Conservation (phyloP, 352 stramenopile species). For the Pythium brachiatum region DNA sequence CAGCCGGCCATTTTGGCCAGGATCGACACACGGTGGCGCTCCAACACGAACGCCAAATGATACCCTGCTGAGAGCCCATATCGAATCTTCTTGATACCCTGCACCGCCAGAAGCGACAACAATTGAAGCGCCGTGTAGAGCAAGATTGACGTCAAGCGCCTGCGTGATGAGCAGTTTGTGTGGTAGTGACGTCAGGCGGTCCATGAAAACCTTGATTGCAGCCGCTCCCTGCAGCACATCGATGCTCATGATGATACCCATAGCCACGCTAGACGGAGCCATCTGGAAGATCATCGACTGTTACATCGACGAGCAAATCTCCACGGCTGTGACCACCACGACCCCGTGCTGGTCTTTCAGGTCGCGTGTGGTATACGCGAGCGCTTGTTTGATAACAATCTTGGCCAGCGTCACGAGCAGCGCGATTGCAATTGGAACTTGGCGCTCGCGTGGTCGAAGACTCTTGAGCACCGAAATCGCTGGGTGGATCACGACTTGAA, state of each 20-base stretch:
- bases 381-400: no score
- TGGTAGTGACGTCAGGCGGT: neutral
- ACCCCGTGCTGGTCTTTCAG: no score
- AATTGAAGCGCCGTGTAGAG: constrained; percentile 9
- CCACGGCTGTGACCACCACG: no score
- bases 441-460: neutral
- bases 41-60: constrained; percentile 15
- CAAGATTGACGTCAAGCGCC: neutral
- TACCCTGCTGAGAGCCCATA: constrained; percentile 11
- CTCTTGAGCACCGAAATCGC: neutral
- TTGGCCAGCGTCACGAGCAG: no score
- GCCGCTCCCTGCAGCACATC: no score
- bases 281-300: no score
- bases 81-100: constrained; percentile 12
- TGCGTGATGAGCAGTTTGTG: neutral
- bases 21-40: constrained; percentile 10
- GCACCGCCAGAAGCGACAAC: constrained; percentile 5
- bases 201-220: neutral
- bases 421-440: neutral
- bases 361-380: no score
- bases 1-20: constrained; percentile 14
- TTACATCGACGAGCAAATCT: no score
- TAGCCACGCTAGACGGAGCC: no score
- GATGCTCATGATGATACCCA: no score
- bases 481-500: neutral